Percentiles rank a stretch among this genome's conserved stretches.
Evolutionary conservation across 2,329 filamentous ascomycete species (phyloP).

Genomic region (Zymoseptoria passerinii): DNA sequence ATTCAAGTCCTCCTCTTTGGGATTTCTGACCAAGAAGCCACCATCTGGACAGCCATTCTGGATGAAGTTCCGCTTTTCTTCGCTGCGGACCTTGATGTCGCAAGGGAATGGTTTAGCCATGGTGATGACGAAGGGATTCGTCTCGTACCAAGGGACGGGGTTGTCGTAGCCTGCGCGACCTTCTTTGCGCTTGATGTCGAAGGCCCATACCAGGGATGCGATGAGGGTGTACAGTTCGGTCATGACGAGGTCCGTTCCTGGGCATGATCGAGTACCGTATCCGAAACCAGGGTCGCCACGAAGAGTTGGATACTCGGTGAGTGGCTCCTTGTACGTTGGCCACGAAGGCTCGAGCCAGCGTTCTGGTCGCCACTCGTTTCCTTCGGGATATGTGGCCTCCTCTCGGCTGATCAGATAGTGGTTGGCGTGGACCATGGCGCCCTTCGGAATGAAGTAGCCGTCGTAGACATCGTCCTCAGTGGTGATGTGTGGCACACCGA

Average conservation of each 20-base stretch:
- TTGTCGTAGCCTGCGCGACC: conserved; percentile 17
- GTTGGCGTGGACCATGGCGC: conserved; percentile 29
- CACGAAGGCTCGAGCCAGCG: conserved; percentile 28
- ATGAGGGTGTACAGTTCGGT: conserved; percentile 26
- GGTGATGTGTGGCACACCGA: conserved; percentile 33
- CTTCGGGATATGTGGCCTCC: conserved; percentile 23
- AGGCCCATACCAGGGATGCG: conserved; percentile 26
- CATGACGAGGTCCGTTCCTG: conserved; percentile 28
- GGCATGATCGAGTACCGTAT: conserved; percentile 29
- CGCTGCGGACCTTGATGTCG: conserved; percentile 23
- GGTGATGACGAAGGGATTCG: conserved; percentile 29
- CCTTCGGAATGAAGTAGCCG: conserved; percentile 32
- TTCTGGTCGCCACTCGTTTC: conserved; percentile 27
- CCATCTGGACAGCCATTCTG: conserved; percentile 19
- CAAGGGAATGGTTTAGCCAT: conserved; percentile 28
- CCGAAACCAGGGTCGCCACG: conserved; percentile 27
- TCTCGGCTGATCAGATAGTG: conserved; percentile 29
- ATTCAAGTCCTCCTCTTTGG: conserved; percentile 13
- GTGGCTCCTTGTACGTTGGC: conserved; percentile 30
- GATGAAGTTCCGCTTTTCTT: conserved; percentile 26
- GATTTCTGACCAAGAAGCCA: conserved; percentile 20
- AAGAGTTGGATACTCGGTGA: conserved; percentile 30
- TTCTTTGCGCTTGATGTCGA: conserved; percentile 24
- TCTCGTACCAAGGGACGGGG: conserved; percentile 28
- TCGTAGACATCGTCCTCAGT: conserved; percentile 32